Percentiles rank a stretch among this genome's conserved stretches.
Conservation (phyloP, 495 filamentous ascomycete species). For the Aspergillus olivimuriae region DNA sequence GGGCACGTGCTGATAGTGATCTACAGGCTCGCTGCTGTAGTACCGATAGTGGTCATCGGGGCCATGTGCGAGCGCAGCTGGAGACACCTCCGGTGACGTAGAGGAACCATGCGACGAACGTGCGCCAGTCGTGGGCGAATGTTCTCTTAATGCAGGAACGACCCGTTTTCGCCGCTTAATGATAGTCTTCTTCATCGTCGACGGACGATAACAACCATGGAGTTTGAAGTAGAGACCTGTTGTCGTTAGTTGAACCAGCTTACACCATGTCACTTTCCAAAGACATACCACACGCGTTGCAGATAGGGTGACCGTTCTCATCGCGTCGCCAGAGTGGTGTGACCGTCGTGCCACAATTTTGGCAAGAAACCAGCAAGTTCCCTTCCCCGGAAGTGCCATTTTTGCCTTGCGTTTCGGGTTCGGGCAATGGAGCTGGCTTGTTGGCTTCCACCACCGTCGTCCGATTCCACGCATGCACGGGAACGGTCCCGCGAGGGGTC, state of each 20-base stretch:
- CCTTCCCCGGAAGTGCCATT: slow-evolving; percentile 37
- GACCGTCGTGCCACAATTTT: slow-evolving; percentile 95
- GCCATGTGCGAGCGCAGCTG: slow-evolving; percentile 45
- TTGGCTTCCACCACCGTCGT: slow-evolving; percentile 17
- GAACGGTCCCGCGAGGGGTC: slow-evolving; percentile 32
- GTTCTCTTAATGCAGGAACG: slow-evolving; percentile 68
- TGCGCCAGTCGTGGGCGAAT: slow-evolving; percentile 35
- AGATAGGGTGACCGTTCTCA: slow-evolving; percentile 93
- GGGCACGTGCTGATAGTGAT: slow-evolving; percentile 23
- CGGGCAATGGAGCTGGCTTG: slow-evolving; percentile 14
- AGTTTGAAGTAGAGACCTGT: slow-evolving; percentile 95
- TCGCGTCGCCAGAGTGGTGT: slow-evolving; percentile 95
- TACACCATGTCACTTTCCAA: too few relatives aligned
- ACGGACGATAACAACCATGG: slow-evolving; percentile 85
- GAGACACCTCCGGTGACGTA: slow-evolving; percentile 38
- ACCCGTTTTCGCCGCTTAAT: slow-evolving; percentile 97
- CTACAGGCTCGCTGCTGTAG: slow-evolving; percentile 31
- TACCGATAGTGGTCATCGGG: slow-evolving; percentile 53
- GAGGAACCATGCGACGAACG: slow-evolving; percentile 42
- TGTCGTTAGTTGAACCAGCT: slow-evolving; percentile 19
- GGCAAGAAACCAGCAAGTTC: slow-evolving; percentile 83
- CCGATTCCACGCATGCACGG: slow-evolving; percentile 29
- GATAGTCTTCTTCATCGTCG: slow-evolving; percentile 93
- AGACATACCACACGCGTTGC: slow-evolving; percentile 96
- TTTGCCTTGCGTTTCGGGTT: slow-evolving; percentile 19